Evolutionary conservation across 352 stramenopile genomes (phyloP).

Genomic region (Globisporangium takayamanum): DNA sequence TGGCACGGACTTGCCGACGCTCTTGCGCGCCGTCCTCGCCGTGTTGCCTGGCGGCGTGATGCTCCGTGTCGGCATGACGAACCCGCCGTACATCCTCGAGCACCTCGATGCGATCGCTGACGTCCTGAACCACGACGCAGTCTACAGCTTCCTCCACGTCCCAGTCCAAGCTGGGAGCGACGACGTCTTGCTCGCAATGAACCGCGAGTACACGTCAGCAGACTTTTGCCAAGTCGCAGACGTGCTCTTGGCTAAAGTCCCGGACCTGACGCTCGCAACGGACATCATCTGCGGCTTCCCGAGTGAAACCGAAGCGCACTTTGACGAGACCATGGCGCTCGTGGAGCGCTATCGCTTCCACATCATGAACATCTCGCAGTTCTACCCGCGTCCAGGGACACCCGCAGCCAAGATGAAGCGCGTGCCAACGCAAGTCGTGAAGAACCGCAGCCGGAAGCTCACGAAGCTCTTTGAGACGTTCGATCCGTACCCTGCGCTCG

Average conservation of each 20-base stretch:
- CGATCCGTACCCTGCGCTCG: constrained; percentile 65
- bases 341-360: constrained; percentile 85
- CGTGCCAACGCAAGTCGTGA: constrained; percentile 83
- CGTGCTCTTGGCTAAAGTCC: constrained; percentile 65
- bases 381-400: constrained; percentile 89
- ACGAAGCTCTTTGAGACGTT: constrained; percentile 86
- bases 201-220: constrained; percentile 84
- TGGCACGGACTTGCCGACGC: constrained; percentile 59
- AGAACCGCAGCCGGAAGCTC: constrained; percentile 80
- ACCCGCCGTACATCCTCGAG: constrained; percentile 89
- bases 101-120: constrained; percentile 81
- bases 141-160: constrained; percentile 90
- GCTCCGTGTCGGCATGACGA: constrained; percentile 91
- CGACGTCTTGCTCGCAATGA: constrained; percentile 85
- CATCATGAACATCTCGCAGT: constrained; percentile 93
- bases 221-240: constrained; percentile 81
- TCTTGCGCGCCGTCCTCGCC: constrained; percentile 62
- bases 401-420: constrained; percentile 88
- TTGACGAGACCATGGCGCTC: constrained; percentile 84
- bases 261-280: constrained; percentile 82
- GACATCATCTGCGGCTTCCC: constrained; percentile 93
- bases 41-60: constrained; percentile 76
- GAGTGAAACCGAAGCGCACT: constrained; percentile 84
- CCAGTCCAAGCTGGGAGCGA: constrained; percentile 88
- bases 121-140: constrained; percentile 70